Base-by-base conservation (phyloP, 306 rosid species). In the Castanea mollissima region DNA sequence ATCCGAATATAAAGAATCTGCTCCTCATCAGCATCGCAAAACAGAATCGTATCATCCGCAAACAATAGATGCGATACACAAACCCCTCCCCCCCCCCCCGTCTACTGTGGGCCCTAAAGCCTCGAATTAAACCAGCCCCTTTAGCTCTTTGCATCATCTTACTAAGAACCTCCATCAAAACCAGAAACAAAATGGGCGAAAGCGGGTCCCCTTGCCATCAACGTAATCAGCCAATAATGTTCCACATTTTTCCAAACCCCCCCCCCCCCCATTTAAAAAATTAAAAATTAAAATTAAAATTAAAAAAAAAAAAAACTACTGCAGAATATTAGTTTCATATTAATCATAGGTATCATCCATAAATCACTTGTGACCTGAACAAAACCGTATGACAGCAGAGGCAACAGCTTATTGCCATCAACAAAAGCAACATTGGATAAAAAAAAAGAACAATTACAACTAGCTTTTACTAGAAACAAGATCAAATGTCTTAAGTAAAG, bases 401-500 rank as follows among this genome's bases (percentile, higher is more conserved):
- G 63, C 71, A 57, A 81, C 57, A 74, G 74, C 65, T 31, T 46
- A 59, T 74, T 73, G 74, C 32, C 64, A 64, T 74, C 68, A 29
- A 51, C 75, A 69, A 83, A 63, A 76, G 27, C 80, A 75, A 32
- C 59, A 38, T 70, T 80, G 56, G 9, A 68, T 60, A 55, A 77
- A 44, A 77, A 81, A 79, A 9, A 15, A 78, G 35, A 75, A 62
- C 20, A 63, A 32, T 60, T 57, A 74, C 25, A 44, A 41, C 35
- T 62, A 41, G 32, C 41, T 31, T 68, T 6, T 76, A 80, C 72
- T 63, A 35, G 70, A 69, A 80, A 83, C 69, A 76, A 81, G 60
- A 76, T 73, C 83, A 74, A 79, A 75, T 29, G 67, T 77, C 78
- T 75, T 57, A 85, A 77, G 76, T 76, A 68, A 32, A 81, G 74